phyloP scores from a whole-genome alignment of 345 rosid species.

The Clausena lansium region DNA sequence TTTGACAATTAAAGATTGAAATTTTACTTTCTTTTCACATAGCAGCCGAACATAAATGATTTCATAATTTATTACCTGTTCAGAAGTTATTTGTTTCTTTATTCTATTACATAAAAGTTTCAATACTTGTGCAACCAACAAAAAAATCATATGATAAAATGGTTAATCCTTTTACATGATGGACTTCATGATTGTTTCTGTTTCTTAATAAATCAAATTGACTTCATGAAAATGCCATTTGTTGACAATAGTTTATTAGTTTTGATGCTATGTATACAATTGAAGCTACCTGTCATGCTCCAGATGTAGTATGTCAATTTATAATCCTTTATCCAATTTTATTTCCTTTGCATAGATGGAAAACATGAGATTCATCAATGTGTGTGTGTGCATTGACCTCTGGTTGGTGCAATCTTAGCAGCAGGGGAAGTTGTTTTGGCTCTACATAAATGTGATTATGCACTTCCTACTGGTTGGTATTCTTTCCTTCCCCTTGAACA shows the following conservation, averaged over 20 bases:
- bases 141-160: neutral
- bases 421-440: slow-evolving; percentile 81
- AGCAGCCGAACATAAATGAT: too few relatives aligned
- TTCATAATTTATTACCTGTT: too few relatives aligned
- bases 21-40: too few relatives aligned
- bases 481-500: slow-evolving; percentile 14
- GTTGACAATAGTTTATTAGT: slow-evolving; percentile 58
- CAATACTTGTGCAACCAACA: neutral
- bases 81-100: too few relatives aligned
- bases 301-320: slow-evolving; percentile 79
- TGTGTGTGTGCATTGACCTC: neutral
- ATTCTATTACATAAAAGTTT: neutral
- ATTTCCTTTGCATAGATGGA: neutral
- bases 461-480: slow-evolving; percentile 64
- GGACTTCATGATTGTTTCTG: neutral
- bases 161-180: neutral
- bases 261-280: slow-evolving; percentile 88
- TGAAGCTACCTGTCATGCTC: slow-evolving; percentile 99
- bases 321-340: slow-evolving; percentile 2
- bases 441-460: slow-evolving; percentile 54
- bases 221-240: slow-evolving; percentile 99
- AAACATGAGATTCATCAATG: neutral
- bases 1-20: too few relatives aligned
- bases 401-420: slow-evolving; percentile 79
- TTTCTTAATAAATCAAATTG: slow-evolving; percentile 61